A percentile compares a stretch with the other conserved stretches of the same genome.
These are phyloP conservation scores for Syncephalastrum contaminatum DNA, from an alignment of 371 early-diverging fungal species.

Conservation along the genomic window DNA sequence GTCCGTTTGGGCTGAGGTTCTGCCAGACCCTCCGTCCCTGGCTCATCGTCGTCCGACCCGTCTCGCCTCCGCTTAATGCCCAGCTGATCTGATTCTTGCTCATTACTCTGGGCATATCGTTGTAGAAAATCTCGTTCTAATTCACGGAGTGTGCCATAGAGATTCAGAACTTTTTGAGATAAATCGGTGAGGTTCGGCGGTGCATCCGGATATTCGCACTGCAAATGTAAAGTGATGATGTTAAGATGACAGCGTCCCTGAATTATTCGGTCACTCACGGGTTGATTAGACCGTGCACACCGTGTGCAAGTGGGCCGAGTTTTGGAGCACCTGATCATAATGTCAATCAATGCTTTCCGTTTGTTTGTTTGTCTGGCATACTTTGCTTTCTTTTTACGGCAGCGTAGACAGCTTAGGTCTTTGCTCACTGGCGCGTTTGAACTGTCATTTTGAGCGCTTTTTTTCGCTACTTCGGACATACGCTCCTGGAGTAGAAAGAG, in stretches of 20 bases:
- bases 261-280: constrained; percentile 20
- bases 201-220: constrained; percentile 56
- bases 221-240: neutral
- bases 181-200: constrained; percentile 48
- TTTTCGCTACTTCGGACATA: constrained; percentile 1
- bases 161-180: constrained; percentile 43
- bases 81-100: too few species aligned
- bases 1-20: constrained; percentile 1
- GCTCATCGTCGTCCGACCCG: constrained; percentile 1
- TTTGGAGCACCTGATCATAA: constrained; percentile 41
- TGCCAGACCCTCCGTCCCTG: neutral
- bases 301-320: constrained; percentile 51
- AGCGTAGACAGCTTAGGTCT: constrained; percentile 48
- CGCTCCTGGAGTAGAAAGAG: neutral
- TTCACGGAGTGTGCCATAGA: constrained; percentile 41
- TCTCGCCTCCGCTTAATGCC: constrained; percentile 1
- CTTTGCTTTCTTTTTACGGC: constrained; percentile 58
- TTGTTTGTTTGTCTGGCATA: constrained; percentile 15
- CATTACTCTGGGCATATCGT: constrained; percentile 26
- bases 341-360: neutral
- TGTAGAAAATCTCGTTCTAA: constrained; percentile 43
- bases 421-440: constrained; percentile 15
- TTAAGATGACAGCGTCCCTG: neutral
- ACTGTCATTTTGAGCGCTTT: constrained; percentile 6
- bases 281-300: constrained; percentile 49